Evolutionary conservation across 2,329 filamentous ascomycete species (phyloP).

Genomic region (Pseudogymnoascus sp.): DNA sequence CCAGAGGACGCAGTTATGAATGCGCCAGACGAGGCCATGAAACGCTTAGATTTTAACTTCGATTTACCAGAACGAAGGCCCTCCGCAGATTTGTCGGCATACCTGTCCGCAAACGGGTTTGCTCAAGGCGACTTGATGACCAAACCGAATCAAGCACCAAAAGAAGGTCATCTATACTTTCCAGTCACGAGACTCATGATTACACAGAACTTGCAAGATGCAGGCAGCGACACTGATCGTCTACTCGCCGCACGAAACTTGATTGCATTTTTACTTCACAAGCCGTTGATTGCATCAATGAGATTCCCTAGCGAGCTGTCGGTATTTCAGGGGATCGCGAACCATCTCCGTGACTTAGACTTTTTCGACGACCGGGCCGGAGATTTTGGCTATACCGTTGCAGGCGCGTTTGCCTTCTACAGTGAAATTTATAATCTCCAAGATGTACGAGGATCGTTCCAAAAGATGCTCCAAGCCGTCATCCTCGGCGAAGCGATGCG

Average conservation of each 20-base stretch:
- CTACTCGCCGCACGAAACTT: slow-evolving; percentile 56
- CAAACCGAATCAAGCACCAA: slow-evolving; percentile 27
- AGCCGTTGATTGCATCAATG: slow-evolving; percentile 54
- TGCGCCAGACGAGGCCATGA: slow-evolving; percentile 34
- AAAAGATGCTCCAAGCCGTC: slow-evolving; percentile 84
- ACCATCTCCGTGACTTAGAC: slow-evolving; percentile 48
- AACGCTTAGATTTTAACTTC: slow-evolving; percentile 34
- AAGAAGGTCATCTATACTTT: slow-evolving; percentile 47
- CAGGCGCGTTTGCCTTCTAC: slow-evolving; percentile 64
- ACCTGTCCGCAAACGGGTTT: slow-evolving; percentile 18
- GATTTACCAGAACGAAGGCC: slow-evolving; percentile 31
- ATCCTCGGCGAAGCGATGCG: slow-evolving; percentile 85
- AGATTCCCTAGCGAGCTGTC: slow-evolving; percentile 45
- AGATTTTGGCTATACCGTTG: slow-evolving; percentile 52
- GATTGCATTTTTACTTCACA: slow-evolving; percentile 58
- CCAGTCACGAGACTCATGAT: slow-evolving; percentile 28
- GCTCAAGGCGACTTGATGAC: slow-evolving; percentile 18
- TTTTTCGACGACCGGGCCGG: slow-evolving; percentile 50
- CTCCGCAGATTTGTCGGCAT: slow-evolving; percentile 25
- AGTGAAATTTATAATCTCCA: slow-evolving; percentile 69
- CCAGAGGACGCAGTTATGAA: background rate
- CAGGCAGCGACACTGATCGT: slow-evolving; percentile 43
- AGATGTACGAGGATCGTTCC: slow-evolving; percentile 73
- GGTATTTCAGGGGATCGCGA: slow-evolving; percentile 48
- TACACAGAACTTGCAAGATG: slow-evolving; percentile 31